These are phyloP conservation scores for Breviolum minutum DNA, from an alignment of 73 alveolate genomes.

Conservation along the genomic window DNA sequence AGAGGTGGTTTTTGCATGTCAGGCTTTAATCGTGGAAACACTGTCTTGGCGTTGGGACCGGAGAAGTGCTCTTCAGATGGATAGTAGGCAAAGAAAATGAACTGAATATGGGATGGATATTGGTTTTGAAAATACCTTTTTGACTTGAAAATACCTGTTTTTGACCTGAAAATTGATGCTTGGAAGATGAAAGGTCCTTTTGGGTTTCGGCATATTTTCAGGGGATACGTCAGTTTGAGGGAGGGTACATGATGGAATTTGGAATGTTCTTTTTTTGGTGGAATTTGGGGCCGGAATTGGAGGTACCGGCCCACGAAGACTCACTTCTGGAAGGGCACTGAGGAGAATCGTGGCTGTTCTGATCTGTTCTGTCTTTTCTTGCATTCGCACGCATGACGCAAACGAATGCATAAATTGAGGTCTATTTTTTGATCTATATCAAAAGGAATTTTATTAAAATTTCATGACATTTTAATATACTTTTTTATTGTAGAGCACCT, in stretches of 20 bases:
- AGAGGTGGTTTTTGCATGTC: not conserved
- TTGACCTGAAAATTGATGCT: not conserved
- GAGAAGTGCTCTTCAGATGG: constrained; percentile 57
- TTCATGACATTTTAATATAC: no score
- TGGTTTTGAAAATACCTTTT: no score
- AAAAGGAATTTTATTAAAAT: no score
- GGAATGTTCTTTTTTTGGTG: not conserved
- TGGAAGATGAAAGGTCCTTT: not conserved
- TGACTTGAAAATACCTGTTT: no score
- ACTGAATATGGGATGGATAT: not conserved
- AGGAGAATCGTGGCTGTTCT: not conserved
- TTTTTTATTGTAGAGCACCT: no score
- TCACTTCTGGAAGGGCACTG: constrained; percentile 94
- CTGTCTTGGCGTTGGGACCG: constrained; percentile 84
- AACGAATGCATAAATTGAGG: no score
- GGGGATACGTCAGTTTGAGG: no score
- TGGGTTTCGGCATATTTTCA: not conserved
- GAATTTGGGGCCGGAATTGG: not conserved
- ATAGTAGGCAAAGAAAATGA: not conserved
- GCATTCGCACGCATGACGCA: no score
- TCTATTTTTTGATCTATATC: no score
- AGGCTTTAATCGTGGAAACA: constrained; percentile 94
- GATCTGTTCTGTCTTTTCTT: no score
- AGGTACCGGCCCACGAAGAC: constrained; percentile 84
- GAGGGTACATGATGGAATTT: not conserved